Conservation (phyloP, 441 rosid genomes). For the Isatis lusitanica region DNA sequence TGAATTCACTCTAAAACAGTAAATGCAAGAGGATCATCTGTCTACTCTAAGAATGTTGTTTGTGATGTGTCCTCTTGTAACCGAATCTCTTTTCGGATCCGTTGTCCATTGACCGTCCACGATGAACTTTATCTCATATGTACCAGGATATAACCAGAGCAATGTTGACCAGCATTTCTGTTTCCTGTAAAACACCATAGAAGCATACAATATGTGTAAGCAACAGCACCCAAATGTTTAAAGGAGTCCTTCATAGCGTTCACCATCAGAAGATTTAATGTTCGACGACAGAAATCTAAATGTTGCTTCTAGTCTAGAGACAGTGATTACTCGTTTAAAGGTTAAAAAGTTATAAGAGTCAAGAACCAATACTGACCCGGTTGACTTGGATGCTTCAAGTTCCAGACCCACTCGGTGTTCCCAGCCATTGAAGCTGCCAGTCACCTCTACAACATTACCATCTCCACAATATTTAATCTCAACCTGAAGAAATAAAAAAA, state of each 20-base stretch:
- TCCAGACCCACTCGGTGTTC: constrained; percentile 76
- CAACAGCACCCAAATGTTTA: not conserved
- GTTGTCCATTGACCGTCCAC: constrained; percentile 78
- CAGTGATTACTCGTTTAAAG: not conserved
- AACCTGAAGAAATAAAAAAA: constrained; percentile 47
- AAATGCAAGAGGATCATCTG: constrained; percentile 26
- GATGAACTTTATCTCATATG: constrained; percentile 80
- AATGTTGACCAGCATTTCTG: constrained; percentile 61
- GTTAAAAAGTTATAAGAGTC: not conserved
- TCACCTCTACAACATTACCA: constrained; percentile 81
- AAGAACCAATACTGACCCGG: constrained; percentile 33
- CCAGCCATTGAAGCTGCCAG: constrained; percentile 97
- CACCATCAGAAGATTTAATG: not conserved
- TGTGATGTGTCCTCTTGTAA: constrained; percentile 52
- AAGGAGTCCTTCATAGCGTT: constrained; percentile 2
- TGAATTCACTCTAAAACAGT: not conserved
- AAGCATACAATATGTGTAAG: constrained; percentile 4
- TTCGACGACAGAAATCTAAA: not conserved
- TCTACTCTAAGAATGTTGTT: constrained; percentile 75
- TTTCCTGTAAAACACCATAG: constrained; percentile 48
- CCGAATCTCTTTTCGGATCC: constrained; percentile 62
- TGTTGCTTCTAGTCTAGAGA: constrained; percentile 4
- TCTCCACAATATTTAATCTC: constrained; percentile 68
- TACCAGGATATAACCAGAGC: constrained; percentile 91
- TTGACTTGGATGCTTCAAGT: constrained; percentile 51